phyloP scores from a whole-genome alignment of 2,329 filamentous ascomycete genomes.

The Botrytis fragariae region DNA sequence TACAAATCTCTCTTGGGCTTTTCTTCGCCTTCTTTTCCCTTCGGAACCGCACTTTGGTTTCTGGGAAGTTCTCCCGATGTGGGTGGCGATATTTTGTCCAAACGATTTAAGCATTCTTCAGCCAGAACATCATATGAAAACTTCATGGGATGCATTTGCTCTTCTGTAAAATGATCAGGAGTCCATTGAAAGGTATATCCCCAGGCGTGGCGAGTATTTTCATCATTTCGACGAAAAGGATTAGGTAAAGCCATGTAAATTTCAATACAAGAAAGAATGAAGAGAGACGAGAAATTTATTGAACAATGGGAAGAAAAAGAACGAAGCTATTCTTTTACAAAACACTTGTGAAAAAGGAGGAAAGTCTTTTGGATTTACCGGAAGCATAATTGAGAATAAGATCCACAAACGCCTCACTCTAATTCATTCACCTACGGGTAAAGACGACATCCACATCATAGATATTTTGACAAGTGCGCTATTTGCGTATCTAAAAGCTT shows the following conservation, averaged over 20 bases:
- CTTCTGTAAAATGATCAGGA: conserved; percentile 56
- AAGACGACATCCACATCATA: not conserved
- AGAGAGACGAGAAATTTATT: not conserved
- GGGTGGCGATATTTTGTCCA: conserved; percentile 60
- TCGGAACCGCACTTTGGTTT: conserved; percentile 38
- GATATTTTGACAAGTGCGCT: not conserved
- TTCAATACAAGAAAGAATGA: not conserved
- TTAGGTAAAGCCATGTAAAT: conserved; percentile 20
- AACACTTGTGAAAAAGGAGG: not conserved
- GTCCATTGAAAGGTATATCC: conserved; percentile 70
- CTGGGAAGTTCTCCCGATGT: conserved; percentile 28
- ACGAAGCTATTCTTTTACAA: too few relatives aligned
- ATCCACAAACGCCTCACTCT: not conserved
- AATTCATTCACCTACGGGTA: not conserved
- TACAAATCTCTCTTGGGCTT: conserved; percentile 56
- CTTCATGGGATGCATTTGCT: conserved; percentile 59
- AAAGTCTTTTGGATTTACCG: not conserved
- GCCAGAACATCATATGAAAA: conserved; percentile 67
- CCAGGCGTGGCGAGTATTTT: conserved; percentile 45
- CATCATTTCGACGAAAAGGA: conserved; percentile 28
- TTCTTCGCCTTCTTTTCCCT: conserved; percentile 39
- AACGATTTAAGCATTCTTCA: conserved; percentile 60
- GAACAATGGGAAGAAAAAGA: not conserved
- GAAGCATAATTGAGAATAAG: not conserved
- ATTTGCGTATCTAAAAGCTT: not conserved